Evolutionary conservation across 2,329 filamentous ascomycete genomes (phyloP).

Genomic region (Fusarium praegraminearum): DNA sequence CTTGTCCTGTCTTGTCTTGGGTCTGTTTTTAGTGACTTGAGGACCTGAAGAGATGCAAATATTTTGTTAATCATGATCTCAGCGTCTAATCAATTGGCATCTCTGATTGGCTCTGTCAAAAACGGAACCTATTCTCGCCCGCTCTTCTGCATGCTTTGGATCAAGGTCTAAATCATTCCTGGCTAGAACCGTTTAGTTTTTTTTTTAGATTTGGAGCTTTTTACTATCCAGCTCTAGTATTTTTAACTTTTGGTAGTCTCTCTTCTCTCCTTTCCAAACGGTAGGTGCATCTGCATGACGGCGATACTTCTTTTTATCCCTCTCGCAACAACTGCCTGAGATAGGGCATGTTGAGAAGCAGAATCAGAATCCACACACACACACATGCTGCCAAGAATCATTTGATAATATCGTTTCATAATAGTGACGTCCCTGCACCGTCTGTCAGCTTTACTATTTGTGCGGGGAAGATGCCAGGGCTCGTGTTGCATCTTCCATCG

Average conservation of each 20-base stretch:
- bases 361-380: not conserved
- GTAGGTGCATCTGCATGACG: constrained; percentile 16
- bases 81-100: not conserved
- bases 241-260: constrained; percentile 27
- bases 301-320: not conserved
- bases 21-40: constrained; percentile 5
- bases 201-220: not conserved
- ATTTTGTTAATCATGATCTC: constrained; percentile 11
- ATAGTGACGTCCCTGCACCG: constrained; percentile 24
- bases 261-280: not conserved
- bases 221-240: not conserved
- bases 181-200: constrained; percentile 8
- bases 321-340: not conserved
- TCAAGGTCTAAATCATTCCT: not conserved
- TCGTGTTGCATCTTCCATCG: not conserved
- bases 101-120: not conserved
- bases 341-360: not conserved
- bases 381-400: constrained; percentile 9
- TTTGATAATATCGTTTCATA: constrained; percentile 12
- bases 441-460: not conserved
- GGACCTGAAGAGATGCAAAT: not conserved
- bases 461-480: constrained; percentile 21
- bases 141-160: not conserved
- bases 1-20: constrained; percentile 7
- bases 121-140: constrained; percentile 17